Base-by-base conservation (phyloP, 2,329 filamentous ascomycete species). In the Cercospora sesami region DNA sequence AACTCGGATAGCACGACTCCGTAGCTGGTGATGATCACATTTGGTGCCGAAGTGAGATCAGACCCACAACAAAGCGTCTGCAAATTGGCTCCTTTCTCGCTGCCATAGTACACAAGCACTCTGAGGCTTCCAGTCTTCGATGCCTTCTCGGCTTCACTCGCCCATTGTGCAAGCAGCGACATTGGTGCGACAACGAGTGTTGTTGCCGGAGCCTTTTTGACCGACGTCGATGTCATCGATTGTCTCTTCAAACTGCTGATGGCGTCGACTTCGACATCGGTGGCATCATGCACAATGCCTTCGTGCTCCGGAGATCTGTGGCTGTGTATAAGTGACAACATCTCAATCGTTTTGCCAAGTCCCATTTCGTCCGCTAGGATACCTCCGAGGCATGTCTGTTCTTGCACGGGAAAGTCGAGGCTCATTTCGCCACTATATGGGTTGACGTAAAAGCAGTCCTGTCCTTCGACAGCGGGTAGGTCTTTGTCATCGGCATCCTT, bases 321-420 rank as follows among this genome's bases (percentile, higher is more conserved):
- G 0, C 92, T 88, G 78, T 99, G 95, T 5, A 99, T 87, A 60
- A 99, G 83, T 80, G 93, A 95, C 69, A 99, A 87, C 93, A 99
- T 98, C 77, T 99, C 94, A 63, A 99, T 98, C 0, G 95, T 99
- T 82, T 99, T 99, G 36, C 95, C 95, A 1, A 99, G 84, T 58
- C 95, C 95, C 95, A 99, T 99, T 80, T 98, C 91, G 75, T 99
- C 95, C 8, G 95, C 95, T 51, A 99, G 83, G 66, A 99, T 92
- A 5, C 95, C 95, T 55, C 95, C 95, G 0, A 97, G 83, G 73
- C 95, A 99, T 77, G 96, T 92, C 76, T 98, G 95, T 75, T 98
- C 93, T 77, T 99, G 95, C 2, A 89, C 87, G 0, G 95, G 95
- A 72, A 99, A 99, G 5, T 96, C 89, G 0, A 98, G 83, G 1